These are phyloP conservation scores for Mrakia frigida DNA, from an alignment of 768 basidiomycete genomes.

Conservation along the genomic window DNA sequence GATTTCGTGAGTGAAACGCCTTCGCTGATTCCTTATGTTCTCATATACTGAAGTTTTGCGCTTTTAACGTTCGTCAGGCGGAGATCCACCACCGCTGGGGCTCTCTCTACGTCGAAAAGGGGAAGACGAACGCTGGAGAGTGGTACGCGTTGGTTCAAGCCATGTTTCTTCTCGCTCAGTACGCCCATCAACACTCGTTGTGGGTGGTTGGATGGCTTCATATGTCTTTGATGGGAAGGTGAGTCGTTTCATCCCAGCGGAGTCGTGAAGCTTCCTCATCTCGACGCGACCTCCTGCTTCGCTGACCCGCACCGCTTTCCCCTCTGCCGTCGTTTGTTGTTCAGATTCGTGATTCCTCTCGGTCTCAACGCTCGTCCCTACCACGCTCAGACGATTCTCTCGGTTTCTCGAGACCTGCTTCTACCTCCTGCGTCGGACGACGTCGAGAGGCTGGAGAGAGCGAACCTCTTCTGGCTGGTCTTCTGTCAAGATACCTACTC, in stretches of 20 bases:
- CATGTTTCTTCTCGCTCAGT: background rate
- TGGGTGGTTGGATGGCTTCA: background rate
- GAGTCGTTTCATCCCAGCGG: no score
- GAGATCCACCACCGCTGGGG: slow-evolving; percentile 4
- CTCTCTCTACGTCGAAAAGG: background rate
- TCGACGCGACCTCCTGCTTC: background rate
- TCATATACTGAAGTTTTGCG: background rate
- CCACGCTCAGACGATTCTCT: background rate
- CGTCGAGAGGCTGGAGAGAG: background rate
- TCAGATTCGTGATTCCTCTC: slow-evolving; percentile 4
- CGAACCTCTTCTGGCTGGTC: background rate
- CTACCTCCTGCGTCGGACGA: background rate
- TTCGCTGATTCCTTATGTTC: no score
- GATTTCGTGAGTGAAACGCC: background rate
- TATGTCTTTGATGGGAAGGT: background rate
- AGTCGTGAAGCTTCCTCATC: background rate
- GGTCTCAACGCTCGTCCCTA: slow-evolving; percentile 1
- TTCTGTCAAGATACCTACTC: slow-evolving; percentile 8
- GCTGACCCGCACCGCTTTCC: background rate
- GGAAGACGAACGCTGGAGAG: background rate
- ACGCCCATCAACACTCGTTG: background rate
- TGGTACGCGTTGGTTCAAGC: background rate
- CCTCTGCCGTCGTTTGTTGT: background rate
- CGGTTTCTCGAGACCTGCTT: background rate
- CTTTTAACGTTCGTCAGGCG: background rate